Base-by-base conservation (phyloP, 2,329 filamentous ascomycete species). In the Penicillium sp. region DNA sequence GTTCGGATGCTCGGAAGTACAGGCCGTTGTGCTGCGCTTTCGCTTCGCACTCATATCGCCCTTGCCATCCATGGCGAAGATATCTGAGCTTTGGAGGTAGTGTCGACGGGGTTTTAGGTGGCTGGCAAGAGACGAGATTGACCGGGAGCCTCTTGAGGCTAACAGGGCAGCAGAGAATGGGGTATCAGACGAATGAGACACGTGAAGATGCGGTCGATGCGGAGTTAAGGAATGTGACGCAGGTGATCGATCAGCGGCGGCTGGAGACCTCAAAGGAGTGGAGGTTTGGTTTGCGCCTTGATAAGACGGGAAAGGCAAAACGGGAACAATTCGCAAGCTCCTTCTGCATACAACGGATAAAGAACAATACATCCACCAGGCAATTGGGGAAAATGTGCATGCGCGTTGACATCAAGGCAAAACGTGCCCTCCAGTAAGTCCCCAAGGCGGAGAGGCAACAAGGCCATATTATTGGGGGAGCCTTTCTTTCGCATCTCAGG, bases 1-100 rank as follows among this genome's bases (percentile, higher is more conserved):
- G 55, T 74, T 67, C 1, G 78, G 77, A 48, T 77, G 75, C 52
- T 79, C 76, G 43, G 69, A 66, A 48, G 68, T 66, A 32, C 73
- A 67, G n/a, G 75, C 69, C 21, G 73, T 69, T 15, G 76, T 74
- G 55, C 74, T 77, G 60, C 75, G 75, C 67, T 80, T 80, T 65
- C 78, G 77, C 68, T 81, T 81, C 41, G 69, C 64, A 56, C 73
- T 67, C 57, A 69, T 59, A 47, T 76, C 71, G 48, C 73, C 72
- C 64, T 74, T 75, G 54, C 72, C 66, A 53, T 77, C 74, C 75
- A 78, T 79, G 15, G 45, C 57, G 40, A 52, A 34, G 40, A 34
- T 26, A n/a, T 38, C 39, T 19, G 55, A 55, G 45, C 40, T 47
- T 4, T n/a, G 45, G 52, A 32, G 38, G 48, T 33, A 17, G 33